These are phyloP conservation scores for Tagetes patula DNA, from an alignment of 129 eudicot genomes.

Conservation along the genomic window DNA sequence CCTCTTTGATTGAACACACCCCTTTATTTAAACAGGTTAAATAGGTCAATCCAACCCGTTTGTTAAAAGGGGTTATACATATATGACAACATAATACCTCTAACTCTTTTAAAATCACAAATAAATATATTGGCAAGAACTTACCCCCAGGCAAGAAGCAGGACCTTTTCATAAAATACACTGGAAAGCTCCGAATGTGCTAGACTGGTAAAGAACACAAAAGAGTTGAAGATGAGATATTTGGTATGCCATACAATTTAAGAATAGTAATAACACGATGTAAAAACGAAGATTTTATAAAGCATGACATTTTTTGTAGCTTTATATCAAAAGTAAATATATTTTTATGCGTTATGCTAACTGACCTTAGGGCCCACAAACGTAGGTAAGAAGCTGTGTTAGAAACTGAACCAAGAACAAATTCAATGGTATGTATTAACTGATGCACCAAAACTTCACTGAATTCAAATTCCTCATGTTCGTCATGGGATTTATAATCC, in stretches of 20 bases:
- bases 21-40: too few species aligned
- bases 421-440: constrained; percentile 82
- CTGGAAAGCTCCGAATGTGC: too few species aligned
- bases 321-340: not conserved
- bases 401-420: constrained; percentile 82
- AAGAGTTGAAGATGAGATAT: not conserved
- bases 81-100: too few species aligned
- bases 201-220: too few species aligned
- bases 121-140: too few species aligned
- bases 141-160: too few species aligned
- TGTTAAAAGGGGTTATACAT: too few species aligned
- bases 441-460: constrained; percentile 85
- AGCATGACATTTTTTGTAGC: not conserved
- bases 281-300: too few species aligned
- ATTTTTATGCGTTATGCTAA: not conserved
- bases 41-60: too few species aligned
- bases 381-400: constrained; percentile 87
- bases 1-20: too few species aligned
- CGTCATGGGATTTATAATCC: constrained; percentile 40
- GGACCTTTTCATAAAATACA: too few species aligned
- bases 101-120: too few species aligned
- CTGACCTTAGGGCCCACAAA: constrained; percentile 78
- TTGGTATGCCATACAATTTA: not conserved
- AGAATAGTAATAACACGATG: not conserved
- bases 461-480: constrained; percentile 70